These are phyloP conservation scores for Przewalskia tangutica DNA, from an alignment of 257 asterid species.

Conservation along the genomic window DNA sequence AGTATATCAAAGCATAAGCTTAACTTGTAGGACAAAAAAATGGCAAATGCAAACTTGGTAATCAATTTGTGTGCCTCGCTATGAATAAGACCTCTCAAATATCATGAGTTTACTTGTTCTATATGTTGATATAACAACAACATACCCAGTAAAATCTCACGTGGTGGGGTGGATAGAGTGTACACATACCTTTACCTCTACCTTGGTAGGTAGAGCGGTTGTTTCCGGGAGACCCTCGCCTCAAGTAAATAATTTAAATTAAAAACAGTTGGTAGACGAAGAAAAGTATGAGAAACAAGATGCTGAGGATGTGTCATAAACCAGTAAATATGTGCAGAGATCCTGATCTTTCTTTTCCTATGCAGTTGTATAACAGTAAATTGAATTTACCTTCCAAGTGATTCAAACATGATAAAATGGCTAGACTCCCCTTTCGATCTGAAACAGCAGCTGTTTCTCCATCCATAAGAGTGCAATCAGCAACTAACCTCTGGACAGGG, in stretches of 20 bases:
- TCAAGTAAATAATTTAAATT: neutral
- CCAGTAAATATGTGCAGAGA: neutral
- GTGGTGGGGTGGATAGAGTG: no score
- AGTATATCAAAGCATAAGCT: no score
- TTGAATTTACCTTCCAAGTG: constrained; percentile 53
- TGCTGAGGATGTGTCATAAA: neutral
- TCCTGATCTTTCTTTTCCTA: neutral
- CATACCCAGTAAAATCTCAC: no score
- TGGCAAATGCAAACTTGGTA: neutral
- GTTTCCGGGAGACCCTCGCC: no score
- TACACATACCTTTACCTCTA: no score
- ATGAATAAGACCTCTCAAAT: neutral
- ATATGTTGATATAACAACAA: no score
- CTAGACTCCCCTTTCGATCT: constrained; percentile 77
- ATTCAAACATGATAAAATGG: constrained; percentile 67
- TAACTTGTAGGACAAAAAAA: no score
- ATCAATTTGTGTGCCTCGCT: neutral
- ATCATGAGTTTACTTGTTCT: neutral
- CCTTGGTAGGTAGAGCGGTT: no score
- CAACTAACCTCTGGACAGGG: constrained; percentile 91
- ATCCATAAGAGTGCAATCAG: constrained; percentile 87
- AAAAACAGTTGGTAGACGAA: neutral
- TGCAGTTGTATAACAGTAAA: neutral
- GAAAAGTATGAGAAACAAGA: neutral
- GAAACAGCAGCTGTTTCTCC: constrained; percentile 83